Evolutionary conservation across 2,329 filamentous ascomycete genomes (phyloP), one percentile per base, ranked within the genome.

Genomic region (Phaeosphaeria sp.): DNA sequence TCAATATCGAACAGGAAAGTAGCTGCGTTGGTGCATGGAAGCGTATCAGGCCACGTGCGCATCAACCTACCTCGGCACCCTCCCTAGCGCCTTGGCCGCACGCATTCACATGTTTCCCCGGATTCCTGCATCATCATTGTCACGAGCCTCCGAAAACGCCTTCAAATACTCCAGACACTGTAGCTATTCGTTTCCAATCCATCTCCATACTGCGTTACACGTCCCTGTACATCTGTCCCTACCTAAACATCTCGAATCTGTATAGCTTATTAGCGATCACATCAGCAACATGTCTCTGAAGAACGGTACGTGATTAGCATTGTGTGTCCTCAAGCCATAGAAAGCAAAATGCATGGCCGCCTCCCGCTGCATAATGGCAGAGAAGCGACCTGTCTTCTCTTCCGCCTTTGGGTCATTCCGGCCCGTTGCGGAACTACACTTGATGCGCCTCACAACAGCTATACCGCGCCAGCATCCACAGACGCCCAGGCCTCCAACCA

Each of bases 271-370:
- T 3, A 51, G 17, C 39, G 21, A 58, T 47, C 43, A 54, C 46
- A 66, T 30, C 54, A 50, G 56, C 62, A 72, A 33, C 41, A 75
- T 75, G 72, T 68, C 72, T 72, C 68, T 75, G 49, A 69, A 68
- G 59, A 63, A 65, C 62, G 67, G 72, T 75, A 60, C 52, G 69
- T 65, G 33, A n/a, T 22, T 18, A 25, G 11, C 18, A 11, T 36
- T 33, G 18, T 17, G 30, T 22, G 2, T 1, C 22, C 41, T 22
- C 20, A 3, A 36, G 30, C 13, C 13, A 15, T 13, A 36, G 25
- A 30, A 30, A 21, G 36, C 27, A 39, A 50, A 39, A 21, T 21
- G 30, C 5, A 36, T 36, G 7, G 30, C 13, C 30, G 13, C 13
- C 30, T 36, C 30, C 5, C 13, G 13, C 13, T 36, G 30, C 13